phyloP scores from a whole-genome alignment of 345 rosid genomes.

The Arabis alpina region DNA sequence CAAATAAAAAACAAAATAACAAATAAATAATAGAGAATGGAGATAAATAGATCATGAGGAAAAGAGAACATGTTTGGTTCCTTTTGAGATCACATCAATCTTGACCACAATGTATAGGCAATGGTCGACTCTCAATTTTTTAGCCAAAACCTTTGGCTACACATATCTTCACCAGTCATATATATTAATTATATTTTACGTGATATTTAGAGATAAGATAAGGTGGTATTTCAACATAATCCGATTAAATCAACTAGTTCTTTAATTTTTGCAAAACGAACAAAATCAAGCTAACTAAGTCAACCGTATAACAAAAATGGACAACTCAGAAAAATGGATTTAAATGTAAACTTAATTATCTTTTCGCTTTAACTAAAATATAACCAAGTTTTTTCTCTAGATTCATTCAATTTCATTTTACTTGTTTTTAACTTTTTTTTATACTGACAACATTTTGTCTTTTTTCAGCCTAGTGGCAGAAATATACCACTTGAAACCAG shows the following conservation, averaged over 20 bases:
- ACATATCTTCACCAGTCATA: slow-evolving; percentile 20
- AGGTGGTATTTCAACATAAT: background rate
- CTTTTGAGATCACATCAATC: slow-evolving; percentile 37
- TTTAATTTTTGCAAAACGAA: background rate
- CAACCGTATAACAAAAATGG: background rate
- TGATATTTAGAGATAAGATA: background rate
- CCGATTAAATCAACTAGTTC: background rate
- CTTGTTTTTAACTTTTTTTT: background rate
- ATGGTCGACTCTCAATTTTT: slow-evolving; percentile 16
- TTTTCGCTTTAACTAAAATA: background rate
- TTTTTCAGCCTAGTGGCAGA: slow-evolving; percentile 19
- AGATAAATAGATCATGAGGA: slow-evolving; percentile 18
- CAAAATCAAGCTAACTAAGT: background rate
- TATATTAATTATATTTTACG: background rate
- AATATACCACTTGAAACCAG: slow-evolving; percentile 15
- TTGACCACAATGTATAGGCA: slow-evolving; percentile 17
- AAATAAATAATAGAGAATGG: slow-evolving; percentile 18
- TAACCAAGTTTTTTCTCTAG: background rate
- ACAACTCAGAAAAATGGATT: background rate
- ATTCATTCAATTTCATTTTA: background rate
- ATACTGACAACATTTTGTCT: slow-evolving; percentile 13
- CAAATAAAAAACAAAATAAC: background rate
- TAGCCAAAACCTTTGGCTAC: slow-evolving; percentile 4
- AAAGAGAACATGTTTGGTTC: slow-evolving; percentile 21
- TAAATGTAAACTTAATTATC: no score